Conservation (phyloP, 148 eudicot species). For the Camellia granthamiana region DNA sequence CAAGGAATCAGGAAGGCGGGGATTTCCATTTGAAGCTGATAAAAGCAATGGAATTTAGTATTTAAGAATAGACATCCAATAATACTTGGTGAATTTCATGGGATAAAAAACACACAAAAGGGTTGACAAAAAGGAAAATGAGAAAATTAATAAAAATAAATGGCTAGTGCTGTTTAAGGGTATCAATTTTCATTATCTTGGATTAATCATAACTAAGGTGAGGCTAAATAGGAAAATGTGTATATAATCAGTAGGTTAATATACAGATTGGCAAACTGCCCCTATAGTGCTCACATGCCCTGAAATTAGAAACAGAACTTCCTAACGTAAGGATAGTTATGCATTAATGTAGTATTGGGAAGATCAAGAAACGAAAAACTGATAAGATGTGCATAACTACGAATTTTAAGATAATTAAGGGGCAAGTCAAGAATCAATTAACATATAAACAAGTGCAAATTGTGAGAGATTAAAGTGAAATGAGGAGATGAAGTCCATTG, state of each 20-base stretch:
- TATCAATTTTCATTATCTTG: background rate
- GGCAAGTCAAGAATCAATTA: background rate
- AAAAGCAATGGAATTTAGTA: constrained; percentile 13
- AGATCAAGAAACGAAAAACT: background rate
- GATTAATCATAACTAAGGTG: background rate
- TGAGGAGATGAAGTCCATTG: background rate
- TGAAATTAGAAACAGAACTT: background rate
- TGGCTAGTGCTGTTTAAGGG: background rate
- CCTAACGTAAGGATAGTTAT: background rate
- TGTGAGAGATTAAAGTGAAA: background rate
- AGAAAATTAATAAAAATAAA: background rate
- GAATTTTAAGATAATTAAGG: background rate
- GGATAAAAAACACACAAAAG: background rate
- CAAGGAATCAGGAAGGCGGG: constrained; percentile 94
- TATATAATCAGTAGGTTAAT: background rate
- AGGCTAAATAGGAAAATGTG: background rate
- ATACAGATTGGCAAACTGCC: background rate
- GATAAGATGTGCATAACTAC: background rate
- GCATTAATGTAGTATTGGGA: background rate
- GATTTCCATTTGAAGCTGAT: constrained; percentile 99
- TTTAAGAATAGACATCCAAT: background rate
- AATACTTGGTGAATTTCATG: background rate
- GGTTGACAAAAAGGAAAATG: background rate
- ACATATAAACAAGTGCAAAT: background rate
- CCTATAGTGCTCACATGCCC: background rate